Evolutionary conservation across 805 yeast genomes (phyloP).

Genomic region (Clavispora asparagi): DNA sequence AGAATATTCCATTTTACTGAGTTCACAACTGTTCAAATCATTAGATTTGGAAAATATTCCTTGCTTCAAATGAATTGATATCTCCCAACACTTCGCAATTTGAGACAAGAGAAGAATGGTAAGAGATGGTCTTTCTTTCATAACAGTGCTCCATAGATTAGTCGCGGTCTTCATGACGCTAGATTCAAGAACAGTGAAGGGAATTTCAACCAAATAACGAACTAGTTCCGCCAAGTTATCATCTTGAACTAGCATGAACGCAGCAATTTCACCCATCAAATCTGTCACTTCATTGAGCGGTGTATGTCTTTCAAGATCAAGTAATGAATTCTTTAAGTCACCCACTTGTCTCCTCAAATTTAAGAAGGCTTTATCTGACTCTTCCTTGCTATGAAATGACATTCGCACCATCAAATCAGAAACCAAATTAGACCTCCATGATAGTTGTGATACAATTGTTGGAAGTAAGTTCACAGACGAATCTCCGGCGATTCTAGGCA

Average conservation of each 20-base stretch:
- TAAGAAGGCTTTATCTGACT: slow-evolving; percentile 22
- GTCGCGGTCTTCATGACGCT: slow-evolving; percentile 58
- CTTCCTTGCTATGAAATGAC: slow-evolving; percentile 23
- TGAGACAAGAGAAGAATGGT: slow-evolving; percentile 62
- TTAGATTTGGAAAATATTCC: slow-evolving; percentile 61
- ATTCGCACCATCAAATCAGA: slow-evolving; percentile 27
- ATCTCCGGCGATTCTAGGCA: slow-evolving; percentile 29
- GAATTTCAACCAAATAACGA: slow-evolving; percentile 55
- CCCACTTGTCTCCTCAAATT: slow-evolving; percentile 23
- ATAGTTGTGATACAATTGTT: slow-evolving; percentile 68
- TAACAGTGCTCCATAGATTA: slow-evolving; percentile 75
- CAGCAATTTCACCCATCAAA: slow-evolving; percentile 43
- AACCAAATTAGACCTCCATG: slow-evolving; percentile 54
- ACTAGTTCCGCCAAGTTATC: slow-evolving; percentile 42
- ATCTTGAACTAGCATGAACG: slow-evolving; percentile 28
- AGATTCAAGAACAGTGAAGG: slow-evolving; percentile 63
- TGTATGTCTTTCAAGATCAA: slow-evolving; percentile 7
- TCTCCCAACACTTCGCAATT: slow-evolving; percentile 64
- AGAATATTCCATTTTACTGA: slow-evolving; percentile 76
- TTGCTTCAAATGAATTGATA: slow-evolving; percentile 47
- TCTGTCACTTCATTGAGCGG: slow-evolving; percentile 28
- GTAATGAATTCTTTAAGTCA: slow-evolving; percentile 10
- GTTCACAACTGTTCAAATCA: slow-evolving; percentile 59
- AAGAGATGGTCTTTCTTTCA: slow-evolving; percentile 58
- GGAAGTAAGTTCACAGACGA: slow-evolving; percentile 56